Evolutionary conservation across 352 stramenopile genomes (phyloP).

Genomic region (Phytophthora rubi): DNA sequence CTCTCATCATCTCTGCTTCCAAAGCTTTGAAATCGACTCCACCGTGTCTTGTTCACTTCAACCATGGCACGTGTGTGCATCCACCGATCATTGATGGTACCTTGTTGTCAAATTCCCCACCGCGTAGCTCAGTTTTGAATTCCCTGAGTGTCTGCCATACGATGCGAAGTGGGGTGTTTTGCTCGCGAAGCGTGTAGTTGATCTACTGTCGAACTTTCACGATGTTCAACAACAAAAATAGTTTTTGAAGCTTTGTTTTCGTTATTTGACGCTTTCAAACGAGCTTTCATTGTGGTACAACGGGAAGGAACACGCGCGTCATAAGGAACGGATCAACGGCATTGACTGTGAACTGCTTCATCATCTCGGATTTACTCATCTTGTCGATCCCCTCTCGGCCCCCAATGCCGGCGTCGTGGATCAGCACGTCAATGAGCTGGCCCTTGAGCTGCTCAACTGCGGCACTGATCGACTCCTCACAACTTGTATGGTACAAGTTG

Average conservation of each 20-base stretch:
- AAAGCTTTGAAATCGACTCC: too few species aligned
- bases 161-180: conserved; percentile 4
- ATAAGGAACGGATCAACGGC: conserved; percentile 53
- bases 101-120: background rate
- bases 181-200: background rate
- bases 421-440: conserved; percentile 20
- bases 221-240: too few species aligned
- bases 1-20: too few species aligned
- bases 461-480: conserved; percentile 34
- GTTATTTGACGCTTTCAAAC: background rate
- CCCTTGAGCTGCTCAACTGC: conserved; percentile 38
- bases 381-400: background rate
- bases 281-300: too few species aligned
- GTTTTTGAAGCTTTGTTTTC: too few species aligned
- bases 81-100: background rate
- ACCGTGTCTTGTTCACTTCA: background rate
- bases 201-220: background rate
- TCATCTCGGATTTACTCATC: conserved; percentile 41
- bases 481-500: conserved; percentile 1
- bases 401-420: conserved; percentile 14
- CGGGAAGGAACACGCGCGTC: conserved; percentile 38
- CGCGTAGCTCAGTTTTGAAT: conserved; percentile 17
- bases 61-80: background rate
- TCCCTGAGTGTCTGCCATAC: conserved; percentile 1
- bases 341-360: conserved; percentile 62